Evolutionary conservation across 2,329 filamentous ascomycete species (phyloP), one percentile per base, ranked within the genome.

Genomic region (Apiospora malaysiana): DNA sequence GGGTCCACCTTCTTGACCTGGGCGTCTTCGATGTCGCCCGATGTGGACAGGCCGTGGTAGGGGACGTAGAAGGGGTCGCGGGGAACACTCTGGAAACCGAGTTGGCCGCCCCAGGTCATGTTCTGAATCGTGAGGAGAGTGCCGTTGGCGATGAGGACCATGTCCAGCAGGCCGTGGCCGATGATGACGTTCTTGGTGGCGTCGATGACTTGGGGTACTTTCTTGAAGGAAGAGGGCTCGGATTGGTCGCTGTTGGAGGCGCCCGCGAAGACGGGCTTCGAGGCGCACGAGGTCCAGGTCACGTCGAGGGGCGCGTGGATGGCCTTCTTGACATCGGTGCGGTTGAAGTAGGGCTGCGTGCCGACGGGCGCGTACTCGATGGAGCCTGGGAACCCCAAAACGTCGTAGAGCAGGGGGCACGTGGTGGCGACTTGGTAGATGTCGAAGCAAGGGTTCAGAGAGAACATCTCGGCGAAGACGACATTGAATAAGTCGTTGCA

Each of bases 91-190:
- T 90, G 87, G 84, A 95, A 95, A 0, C 93, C 93, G 68, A 92
- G 88, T 59, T 85, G 79, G 5, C 92, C 93, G 71, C 89, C 89
- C 90, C 90, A 95, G 0, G 92, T 94, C 90, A 95, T 93, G 82
- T 94, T 94, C 78, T 95, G 93, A 71, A 95, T 90, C 0, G 87
- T 87, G 8, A 94, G 83, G 1, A 95, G 84, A 0, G 92, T 92
- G 21, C 92, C 93, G 78, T 93, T 92, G 76, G 86, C 84, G 32
- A 91, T 83, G 12, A 94, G 85, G 72, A 93, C 86, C 77, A 87
- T 92, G 81, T 94, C 93, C 14, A 92, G 85, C 67, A 87, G 83
- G 14, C 92, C 93, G 77, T 95, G 92, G 2, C 86, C 91, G 76
- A 96, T 90, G 74, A 96, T 86, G 10, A 93, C 93, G 73, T 91